These are phyloP conservation scores for Xerocomus potaroensis DNA, from an alignment of 768 basidiomycete genomes.

Conservation along the genomic window DNA sequence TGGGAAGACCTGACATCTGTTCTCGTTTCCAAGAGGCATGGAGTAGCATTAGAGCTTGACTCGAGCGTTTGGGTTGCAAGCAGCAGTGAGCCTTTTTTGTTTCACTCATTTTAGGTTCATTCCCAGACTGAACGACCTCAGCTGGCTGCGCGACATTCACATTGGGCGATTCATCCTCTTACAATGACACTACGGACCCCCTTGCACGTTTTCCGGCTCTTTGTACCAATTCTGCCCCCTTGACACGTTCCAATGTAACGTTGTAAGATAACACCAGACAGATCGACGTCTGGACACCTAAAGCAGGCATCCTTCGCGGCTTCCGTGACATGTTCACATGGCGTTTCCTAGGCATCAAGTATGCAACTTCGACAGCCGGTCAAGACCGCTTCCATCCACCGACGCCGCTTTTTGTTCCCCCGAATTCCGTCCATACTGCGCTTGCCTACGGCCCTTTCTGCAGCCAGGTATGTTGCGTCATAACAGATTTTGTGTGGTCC, in stretches of 20 bases:
- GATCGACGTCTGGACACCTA: slow-evolving; percentile 9
- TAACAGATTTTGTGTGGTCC: not conserved
- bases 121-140: not conserved
- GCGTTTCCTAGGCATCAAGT: slow-evolving; percentile 18
- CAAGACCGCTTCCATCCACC: slow-evolving; percentile 12
- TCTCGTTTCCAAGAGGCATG: slow-evolving; percentile 9
- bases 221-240: slow-evolving; percentile 18
- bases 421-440: slow-evolving; percentile 1
- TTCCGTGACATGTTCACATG: slow-evolving; percentile 19
- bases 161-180: not conserved
- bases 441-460: slow-evolving; percentile 16
- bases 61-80: slow-evolving; percentile 9
- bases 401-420: slow-evolving; percentile 4
- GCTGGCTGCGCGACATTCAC: not conserved
- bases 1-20: slow-evolving; percentile 1
- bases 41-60: not conserved
- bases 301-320: slow-evolving; percentile 15
- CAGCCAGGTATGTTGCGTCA: slow-evolving; percentile 10
- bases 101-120: too few species aligned
- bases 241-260: slow-evolving; percentile 19
- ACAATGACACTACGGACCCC: not conserved
- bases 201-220: slow-evolving; percentile 7
- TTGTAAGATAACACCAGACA: slow-evolving; percentile 14
- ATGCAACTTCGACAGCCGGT: slow-evolving; percentile 5
- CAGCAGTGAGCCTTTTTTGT: not conserved